Percentiles rank a stretch among this genome's conserved stretches.
phyloP scores from a whole-genome alignment of 257 asterid species.

The Avicennia marina region DNA sequence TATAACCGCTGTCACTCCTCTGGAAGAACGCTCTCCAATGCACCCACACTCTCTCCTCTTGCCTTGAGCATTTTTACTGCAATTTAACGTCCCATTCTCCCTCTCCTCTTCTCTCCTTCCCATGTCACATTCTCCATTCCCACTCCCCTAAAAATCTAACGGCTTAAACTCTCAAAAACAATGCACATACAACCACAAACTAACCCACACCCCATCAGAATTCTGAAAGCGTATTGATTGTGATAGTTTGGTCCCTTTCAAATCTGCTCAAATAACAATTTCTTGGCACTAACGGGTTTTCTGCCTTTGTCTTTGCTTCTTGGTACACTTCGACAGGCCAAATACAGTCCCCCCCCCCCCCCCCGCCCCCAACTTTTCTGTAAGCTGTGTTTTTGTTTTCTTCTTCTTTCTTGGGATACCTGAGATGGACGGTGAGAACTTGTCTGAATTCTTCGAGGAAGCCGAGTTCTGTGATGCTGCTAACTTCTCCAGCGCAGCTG shows the following conservation, averaged over 20 bases:
- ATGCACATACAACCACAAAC: conserved; percentile 6
- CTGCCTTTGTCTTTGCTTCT: conserved; percentile 1
- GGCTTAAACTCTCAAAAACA: not conserved
- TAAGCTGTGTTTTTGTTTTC: not conserved
- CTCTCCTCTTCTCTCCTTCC: conserved; percentile 14
- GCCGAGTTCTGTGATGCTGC: conserved; percentile 30
- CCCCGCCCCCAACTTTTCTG: conserved; percentile 15
- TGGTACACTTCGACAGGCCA: not conserved
- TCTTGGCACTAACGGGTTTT: not conserved
- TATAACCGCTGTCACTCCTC: conserved; percentile 6
- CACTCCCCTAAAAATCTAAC: conserved; percentile 3
- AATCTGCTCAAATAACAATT: conserved; percentile 14
- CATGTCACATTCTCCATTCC: not conserved
- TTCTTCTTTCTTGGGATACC: not conserved
- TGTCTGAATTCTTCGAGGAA: conserved; percentile 38
- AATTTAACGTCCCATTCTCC: no score
- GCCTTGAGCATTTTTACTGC: conserved; percentile 1
- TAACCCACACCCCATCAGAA: conserved; percentile 16
- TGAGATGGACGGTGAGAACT: conserved; percentile 48
- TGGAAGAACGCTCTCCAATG: conserved; percentile 4
- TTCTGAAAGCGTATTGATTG: conserved; percentile 36
- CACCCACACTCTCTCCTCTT: not conserved
- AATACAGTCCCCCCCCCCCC: no score
- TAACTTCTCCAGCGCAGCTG: conserved; percentile 10
- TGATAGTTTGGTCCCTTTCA: conserved; percentile 58